Percentiles rank a stretch among this genome's conserved stretches.
phyloP scores from a whole-genome alignment of 2,329 filamentous ascomycete species.

The Blastomyces percursus region DNA sequence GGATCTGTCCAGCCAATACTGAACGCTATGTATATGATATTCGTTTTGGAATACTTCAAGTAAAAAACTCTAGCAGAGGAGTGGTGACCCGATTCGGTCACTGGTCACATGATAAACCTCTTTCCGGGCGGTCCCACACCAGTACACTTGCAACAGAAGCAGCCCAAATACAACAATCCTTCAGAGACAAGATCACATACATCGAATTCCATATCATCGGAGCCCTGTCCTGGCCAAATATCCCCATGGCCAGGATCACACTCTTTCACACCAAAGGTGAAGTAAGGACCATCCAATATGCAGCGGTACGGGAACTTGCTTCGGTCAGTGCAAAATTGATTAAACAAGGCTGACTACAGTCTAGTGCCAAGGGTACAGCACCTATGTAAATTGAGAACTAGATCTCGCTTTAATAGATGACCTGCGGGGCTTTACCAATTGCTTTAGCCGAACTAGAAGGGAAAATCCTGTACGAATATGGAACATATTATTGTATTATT shows the following conservation, averaged over 20 bases:
- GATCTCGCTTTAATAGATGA: not conserved
- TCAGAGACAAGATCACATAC: not conserved
- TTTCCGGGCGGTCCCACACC: not conserved
- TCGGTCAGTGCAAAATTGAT: not conserved
- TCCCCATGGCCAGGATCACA: not conserved
- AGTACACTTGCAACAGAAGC: not conserved
- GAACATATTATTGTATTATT: not conserved
- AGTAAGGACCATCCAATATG: not conserved
- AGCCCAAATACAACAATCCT: not conserved
- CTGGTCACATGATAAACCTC: not conserved
- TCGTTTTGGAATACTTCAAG: not conserved
- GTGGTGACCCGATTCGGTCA: not conserved
- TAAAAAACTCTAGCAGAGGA: not conserved
- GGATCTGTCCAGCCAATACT: no score
- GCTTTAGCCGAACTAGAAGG: not conserved
- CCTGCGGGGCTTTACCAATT: not conserved
- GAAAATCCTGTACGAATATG: not conserved
- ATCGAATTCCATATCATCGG: not conserved
- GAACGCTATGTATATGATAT: not conserved
- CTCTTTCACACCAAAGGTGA: not conserved
- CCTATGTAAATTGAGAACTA: not conserved
- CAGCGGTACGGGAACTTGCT: not conserved
- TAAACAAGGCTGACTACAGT: not conserved
- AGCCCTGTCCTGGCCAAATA: not conserved
- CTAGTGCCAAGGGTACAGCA: not conserved